These are phyloP conservation scores for Cyclanthera cordifolia DNA, from an alignment of 306 rosid genomes.

Conservation along the genomic window DNA sequence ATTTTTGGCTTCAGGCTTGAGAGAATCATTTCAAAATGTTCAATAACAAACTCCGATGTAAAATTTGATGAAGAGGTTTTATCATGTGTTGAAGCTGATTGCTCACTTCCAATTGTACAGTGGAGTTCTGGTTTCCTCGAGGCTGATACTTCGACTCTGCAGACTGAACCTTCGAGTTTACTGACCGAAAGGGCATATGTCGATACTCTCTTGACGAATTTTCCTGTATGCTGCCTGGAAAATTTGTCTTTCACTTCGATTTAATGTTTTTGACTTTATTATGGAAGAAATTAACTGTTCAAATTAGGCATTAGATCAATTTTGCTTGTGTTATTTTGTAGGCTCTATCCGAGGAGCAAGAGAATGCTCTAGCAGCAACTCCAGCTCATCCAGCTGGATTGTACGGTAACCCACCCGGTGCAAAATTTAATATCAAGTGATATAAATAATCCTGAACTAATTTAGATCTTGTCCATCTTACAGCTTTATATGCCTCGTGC, in stretches of 20 bases:
- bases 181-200: slow-evolving; percentile 51
- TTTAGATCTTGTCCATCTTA: slow-evolving; percentile 13
- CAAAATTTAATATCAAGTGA: background rate
- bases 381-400: slow-evolving; percentile 91
- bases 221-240: slow-evolving; percentile 51
- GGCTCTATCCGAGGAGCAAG: slow-evolving; percentile 84
- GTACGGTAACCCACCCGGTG: slow-evolving; percentile 41
- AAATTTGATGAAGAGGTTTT: slow-evolving; percentile 40
- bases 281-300: background rate
- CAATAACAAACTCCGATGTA: slow-evolving; percentile 48
- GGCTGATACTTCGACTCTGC: slow-evolving; percentile 44
- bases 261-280: background rate
- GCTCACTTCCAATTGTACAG: slow-evolving; percentile 44
- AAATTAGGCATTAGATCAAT: background rate
- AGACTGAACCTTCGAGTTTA: slow-evolving; percentile 49
- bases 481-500: slow-evolving; percentile 86
- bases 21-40: slow-evolving; percentile 48
- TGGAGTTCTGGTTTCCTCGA: slow-evolving; percentile 49
- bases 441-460: background rate
- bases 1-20: slow-evolving; percentile 33
- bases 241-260: background rate
- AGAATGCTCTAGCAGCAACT: slow-evolving; percentile 75
- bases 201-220: slow-evolving; percentile 59
- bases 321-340: slow-evolving; percentile 20
- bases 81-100: slow-evolving; percentile 36